phyloP scores from a whole-genome alignment of 2,329 filamentous ascomycete genomes.

The Ceratocystis huliohia region DNA sequence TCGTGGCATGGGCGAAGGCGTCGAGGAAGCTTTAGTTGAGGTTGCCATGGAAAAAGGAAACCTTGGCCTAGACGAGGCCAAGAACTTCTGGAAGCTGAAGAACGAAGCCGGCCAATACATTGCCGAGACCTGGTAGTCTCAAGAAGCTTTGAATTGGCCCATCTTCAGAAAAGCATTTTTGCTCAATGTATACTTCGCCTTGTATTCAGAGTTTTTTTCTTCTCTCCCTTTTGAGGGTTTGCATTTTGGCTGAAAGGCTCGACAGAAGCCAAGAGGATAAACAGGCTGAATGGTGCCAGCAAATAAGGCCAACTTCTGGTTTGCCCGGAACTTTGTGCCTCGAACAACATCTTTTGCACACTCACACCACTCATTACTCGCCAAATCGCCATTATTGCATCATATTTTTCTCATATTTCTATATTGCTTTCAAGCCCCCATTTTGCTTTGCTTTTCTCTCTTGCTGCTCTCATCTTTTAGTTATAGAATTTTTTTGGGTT shows the following conservation, averaged over 20 bases:
- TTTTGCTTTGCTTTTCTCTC: neutral
- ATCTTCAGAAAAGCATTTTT: neutral
- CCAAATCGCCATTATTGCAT: neutral
- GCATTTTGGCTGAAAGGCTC: neutral
- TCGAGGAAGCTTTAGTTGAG: conserved; percentile 74
- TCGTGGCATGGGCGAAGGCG: conserved; percentile 95
- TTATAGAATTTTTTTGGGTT: neutral
- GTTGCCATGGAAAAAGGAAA: conserved; percentile 90
- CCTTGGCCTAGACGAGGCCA: conserved; percentile 66
- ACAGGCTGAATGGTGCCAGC: neutral
- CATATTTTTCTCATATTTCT: neutral
- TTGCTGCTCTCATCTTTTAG: neutral
- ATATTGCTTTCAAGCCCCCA: neutral
- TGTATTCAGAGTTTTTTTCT: neutral
- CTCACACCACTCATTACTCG: neutral
- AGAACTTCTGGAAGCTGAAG: conserved; percentile 82
- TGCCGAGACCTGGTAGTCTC: conserved; percentile 56
- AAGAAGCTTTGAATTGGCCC: neutral
- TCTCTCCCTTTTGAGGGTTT: neutral
- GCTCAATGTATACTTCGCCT: neutral
- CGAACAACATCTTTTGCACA: neutral
- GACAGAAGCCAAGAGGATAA: neutral
- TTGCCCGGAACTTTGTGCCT: neutral
- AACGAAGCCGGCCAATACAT: conserved; percentile 91
- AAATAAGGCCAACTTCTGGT: neutral